Percentiles rank a stretch among this genome's conserved stretches.
Conservation (phyloP, 495 filamentous ascomycete genomes). For the Friedmanniomyces simplex region DNA sequence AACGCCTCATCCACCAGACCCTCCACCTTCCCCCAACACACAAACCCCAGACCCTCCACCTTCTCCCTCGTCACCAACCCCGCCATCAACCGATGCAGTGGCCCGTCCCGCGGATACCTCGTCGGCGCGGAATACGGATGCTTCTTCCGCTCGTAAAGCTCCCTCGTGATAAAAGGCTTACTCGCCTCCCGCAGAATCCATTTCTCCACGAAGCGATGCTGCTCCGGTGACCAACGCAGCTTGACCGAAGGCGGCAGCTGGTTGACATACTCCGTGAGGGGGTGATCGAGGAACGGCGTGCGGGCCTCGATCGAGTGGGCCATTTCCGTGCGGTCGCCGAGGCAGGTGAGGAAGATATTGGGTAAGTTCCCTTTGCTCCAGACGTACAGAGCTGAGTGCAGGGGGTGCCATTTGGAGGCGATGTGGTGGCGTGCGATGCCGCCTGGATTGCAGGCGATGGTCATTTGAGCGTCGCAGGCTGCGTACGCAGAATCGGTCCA, state of each 20-base stretch:
- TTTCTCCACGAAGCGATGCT: slow-evolving; percentile 33
- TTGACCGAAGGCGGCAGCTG: slow-evolving; percentile 39
- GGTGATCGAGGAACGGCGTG: slow-evolving; percentile 44
- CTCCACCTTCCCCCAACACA: slow-evolving; percentile 26
- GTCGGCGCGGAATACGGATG: slow-evolving; percentile 37
- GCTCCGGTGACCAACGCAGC: slow-evolving; percentile 27
- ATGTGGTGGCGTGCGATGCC: slow-evolving; percentile 27
- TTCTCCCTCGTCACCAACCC: slow-evolving; percentile 32
- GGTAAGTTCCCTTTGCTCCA: slow-evolving; percentile 34
- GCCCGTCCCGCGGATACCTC: slow-evolving; percentile 26
- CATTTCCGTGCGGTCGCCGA: slow-evolving; percentile 45
- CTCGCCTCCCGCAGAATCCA: slow-evolving; percentile 42
- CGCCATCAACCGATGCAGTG: slow-evolving; percentile 31
- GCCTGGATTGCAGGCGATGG: slow-evolving; percentile 21
- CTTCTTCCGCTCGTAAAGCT: slow-evolving; percentile 40
- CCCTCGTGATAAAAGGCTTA: slow-evolving; percentile 40
- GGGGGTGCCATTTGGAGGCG: slow-evolving; percentile 37
- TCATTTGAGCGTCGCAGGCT: slow-evolving; percentile 9
- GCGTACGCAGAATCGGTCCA: slow-evolving; percentile 13
- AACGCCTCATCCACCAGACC: slow-evolving; percentile 29
- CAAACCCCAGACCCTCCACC: slow-evolving; percentile 38
- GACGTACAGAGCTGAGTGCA: slow-evolving; percentile 40
- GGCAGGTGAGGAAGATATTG: slow-evolving; percentile 36
- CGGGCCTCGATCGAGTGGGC: slow-evolving; percentile 39
- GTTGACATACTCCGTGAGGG: slow-evolving; percentile 41